phyloP scores from a whole-genome alignment of 2,329 filamentous ascomycete species.

The Monilinia polystroma region DNA sequence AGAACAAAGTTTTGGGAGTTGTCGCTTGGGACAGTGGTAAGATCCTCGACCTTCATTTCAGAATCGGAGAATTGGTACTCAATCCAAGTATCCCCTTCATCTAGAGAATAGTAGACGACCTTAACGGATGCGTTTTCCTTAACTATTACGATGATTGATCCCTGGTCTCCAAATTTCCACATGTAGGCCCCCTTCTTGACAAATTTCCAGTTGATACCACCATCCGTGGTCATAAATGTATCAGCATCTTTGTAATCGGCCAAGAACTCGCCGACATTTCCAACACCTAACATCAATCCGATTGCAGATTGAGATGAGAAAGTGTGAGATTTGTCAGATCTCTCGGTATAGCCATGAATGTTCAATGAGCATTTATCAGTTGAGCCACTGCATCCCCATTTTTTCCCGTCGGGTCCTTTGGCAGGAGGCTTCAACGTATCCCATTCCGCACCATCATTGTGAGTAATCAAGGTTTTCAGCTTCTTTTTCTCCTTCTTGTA shows the following conservation, averaged over 20 bases:
- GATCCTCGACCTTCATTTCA: slow-evolving; percentile 71
- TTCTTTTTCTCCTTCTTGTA: slow-evolving; percentile 68
- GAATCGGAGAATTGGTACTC: slow-evolving; percentile 71
- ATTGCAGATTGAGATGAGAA: slow-evolving; percentile 87
- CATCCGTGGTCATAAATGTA: slow-evolving; percentile 89
- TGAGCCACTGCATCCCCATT: slow-evolving; percentile 64
- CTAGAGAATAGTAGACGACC: slow-evolving; percentile 69
- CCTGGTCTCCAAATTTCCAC: slow-evolving; percentile 96
- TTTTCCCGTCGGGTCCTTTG: slow-evolving; percentile 68
- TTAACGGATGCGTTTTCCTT: slow-evolving; percentile 68
- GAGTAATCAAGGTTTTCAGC: slow-evolving; percentile 87
- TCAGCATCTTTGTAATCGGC: slow-evolving; percentile 57
- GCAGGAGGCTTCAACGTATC: slow-evolving; percentile 68
- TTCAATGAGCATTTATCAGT: slow-evolving; percentile 79
- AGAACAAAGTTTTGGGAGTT: slow-evolving; percentile 88
- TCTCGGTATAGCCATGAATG: slow-evolving; percentile 93
- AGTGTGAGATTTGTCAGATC: slow-evolving; percentile 75
- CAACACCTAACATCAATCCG: slow-evolving; percentile 85
- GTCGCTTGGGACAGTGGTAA: slow-evolving; percentile 86
- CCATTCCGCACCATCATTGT: slow-evolving; percentile 95
- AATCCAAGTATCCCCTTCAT: slow-evolving; percentile 79
- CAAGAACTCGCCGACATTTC: slow-evolving; percentile 73
- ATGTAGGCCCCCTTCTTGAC: slow-evolving; percentile 85
- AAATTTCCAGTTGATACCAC: slow-evolving; percentile 82
- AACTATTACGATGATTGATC: slow-evolving; percentile 86